Conservation (phyloP, 1,284 basidiomycete genomes). For the Ceratobasidium papillatum region DNA sequence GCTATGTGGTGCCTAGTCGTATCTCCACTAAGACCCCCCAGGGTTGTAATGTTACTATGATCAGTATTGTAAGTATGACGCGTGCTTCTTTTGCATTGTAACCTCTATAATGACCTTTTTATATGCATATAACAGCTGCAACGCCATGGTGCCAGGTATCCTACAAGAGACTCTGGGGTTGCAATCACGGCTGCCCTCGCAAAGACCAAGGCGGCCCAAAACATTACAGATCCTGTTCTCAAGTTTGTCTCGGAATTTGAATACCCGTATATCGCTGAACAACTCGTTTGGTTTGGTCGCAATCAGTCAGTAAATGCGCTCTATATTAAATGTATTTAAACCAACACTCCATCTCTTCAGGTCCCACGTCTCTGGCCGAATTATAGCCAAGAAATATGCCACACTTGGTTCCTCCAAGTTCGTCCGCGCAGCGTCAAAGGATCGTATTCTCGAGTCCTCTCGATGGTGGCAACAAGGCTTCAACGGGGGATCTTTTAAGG, state of each 20-base stretch:
- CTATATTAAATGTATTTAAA: constrained; percentile 43
- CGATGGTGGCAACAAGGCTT: constrained; percentile 67
- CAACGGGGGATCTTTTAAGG: constrained; percentile 18
- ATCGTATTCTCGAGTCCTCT: constrained; percentile 72
- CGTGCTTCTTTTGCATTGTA: constrained; percentile 7
- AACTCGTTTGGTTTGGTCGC: constrained; percentile 74
- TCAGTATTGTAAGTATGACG: constrained; percentile 66
- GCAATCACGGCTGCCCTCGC: constrained; percentile 58
- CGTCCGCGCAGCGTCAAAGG: constrained; percentile 45
- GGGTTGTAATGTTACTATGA: constrained; percentile 66
- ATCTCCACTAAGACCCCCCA: constrained; percentile 26
- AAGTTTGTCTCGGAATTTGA: constrained; percentile 57
- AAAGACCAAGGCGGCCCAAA: constrained; percentile 61
- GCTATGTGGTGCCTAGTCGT: constrained; percentile 30
- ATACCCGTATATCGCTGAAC: constrained; percentile 74
- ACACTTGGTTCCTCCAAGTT: constrained; percentile 28
- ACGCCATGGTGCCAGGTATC: constrained; percentile 83
- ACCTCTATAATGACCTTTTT: constrained; percentile 33
- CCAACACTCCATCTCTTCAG: constrained; percentile 57
- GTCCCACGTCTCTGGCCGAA: constrained; percentile 35
- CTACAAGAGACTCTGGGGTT: constrained; percentile 63
- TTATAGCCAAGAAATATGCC: constrained; percentile 36
- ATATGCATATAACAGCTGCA: constrained; percentile 65
- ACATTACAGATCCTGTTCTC: constrained; percentile 52
- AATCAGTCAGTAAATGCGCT: constrained; percentile 62